Conservation (phyloP, 805 yeast genomes). For the Kodamaea hsintzibuensis region DNA sequence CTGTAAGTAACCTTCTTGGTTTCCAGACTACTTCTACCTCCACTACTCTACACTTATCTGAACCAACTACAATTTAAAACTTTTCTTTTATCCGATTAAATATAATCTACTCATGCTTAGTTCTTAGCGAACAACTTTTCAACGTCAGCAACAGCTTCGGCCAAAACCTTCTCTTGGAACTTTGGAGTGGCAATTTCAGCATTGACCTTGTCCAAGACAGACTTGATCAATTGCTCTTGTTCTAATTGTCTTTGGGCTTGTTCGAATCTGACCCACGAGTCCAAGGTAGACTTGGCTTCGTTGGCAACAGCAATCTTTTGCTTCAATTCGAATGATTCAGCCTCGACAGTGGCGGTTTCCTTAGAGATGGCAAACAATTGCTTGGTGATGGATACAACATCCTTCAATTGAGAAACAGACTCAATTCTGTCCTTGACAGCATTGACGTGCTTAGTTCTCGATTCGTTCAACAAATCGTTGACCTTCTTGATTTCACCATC, state of each 20-base stretch:
- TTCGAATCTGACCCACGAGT: slow-evolving; percentile 99
- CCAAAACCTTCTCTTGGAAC: slow-evolving; percentile 90
- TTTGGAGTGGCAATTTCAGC: slow-evolving; percentile 80
- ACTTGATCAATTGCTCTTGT: slow-evolving; percentile 85
- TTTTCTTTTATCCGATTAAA: not conserved
- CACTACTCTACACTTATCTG: no score
- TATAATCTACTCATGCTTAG: slow-evolving; percentile 16
- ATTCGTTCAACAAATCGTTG: slow-evolving; percentile 75
- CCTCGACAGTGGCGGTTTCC: slow-evolving; percentile 96
- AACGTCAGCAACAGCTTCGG: slow-evolving; percentile 88
- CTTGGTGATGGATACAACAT: slow-evolving; percentile 89
- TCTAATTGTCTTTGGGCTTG: slow-evolving; percentile 93
- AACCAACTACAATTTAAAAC: not conserved
- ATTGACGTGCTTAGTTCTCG: slow-evolving; percentile 85
- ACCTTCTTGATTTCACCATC: slow-evolving; percentile 81
- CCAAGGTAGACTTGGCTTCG: slow-evolving; percentile 94
- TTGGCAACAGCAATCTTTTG: slow-evolving; percentile 83
- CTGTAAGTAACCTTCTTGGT: no score
- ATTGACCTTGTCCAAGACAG: slow-evolving; percentile 87
- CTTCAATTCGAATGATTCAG: slow-evolving; percentile 88
- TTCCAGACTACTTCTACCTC: no score
- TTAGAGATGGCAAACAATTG: slow-evolving; percentile 90
- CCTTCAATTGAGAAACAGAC: slow-evolving; percentile 84
- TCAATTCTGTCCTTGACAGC: slow-evolving; percentile 93
- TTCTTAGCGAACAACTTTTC: slow-evolving; percentile 75